A percentile compares a stretch with the other conserved stretches of the same genome.
phyloP scores from a whole-genome alignment of 345 rosid species.

The Camelina laxa region DNA sequence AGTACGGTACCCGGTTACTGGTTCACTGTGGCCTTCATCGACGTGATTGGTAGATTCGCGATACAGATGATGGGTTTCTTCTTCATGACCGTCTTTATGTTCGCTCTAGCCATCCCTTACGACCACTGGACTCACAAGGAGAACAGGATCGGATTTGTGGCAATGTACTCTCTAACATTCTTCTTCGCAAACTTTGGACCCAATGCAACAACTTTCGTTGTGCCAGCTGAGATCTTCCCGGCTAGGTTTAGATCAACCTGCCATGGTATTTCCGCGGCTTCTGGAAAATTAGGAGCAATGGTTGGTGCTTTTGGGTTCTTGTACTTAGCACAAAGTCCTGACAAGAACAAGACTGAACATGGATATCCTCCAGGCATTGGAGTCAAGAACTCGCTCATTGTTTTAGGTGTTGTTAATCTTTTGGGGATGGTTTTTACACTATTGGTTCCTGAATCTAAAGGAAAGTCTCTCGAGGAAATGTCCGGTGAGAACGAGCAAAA shows the following conservation, averaged over 20 bases:
- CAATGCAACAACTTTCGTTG: slow-evolving; percentile 83
- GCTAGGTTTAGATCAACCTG: slow-evolving; percentile 90
- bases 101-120: slow-evolving; percentile 84
- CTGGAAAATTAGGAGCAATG: slow-evolving; percentile 87
- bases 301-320: slow-evolving; percentile 89
- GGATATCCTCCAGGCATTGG: slow-evolving; percentile 94
- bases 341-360: slow-evolving; percentile 77
- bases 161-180: slow-evolving; percentile 74
- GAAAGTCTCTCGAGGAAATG: slow-evolving; percentile 81
- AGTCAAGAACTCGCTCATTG: slow-evolving; percentile 68
- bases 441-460: slow-evolving; percentile 88
- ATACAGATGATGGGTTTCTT: slow-evolving; percentile 89
- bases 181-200: slow-evolving; percentile 94
- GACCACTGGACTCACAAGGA: slow-evolving; percentile 81
- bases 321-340: slow-evolving; percentile 71
- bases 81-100: slow-evolving; percentile 94
- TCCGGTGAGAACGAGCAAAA: slow-evolving; percentile 68
- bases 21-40: slow-evolving; percentile 78
- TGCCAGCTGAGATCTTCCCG: slow-evolving; percentile 90
- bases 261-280: slow-evolving; percentile 88
- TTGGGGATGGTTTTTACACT: slow-evolving; percentile 74
- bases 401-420: slow-evolving; percentile 64
- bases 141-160: slow-evolving; percentile 72
- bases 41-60: slow-evolving; percentile 69
- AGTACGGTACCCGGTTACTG: slow-evolving; percentile 90